Conservation (phyloP, 2,329 filamentous ascomycete genomes). For the Sporothrix brasiliensis region DNA sequence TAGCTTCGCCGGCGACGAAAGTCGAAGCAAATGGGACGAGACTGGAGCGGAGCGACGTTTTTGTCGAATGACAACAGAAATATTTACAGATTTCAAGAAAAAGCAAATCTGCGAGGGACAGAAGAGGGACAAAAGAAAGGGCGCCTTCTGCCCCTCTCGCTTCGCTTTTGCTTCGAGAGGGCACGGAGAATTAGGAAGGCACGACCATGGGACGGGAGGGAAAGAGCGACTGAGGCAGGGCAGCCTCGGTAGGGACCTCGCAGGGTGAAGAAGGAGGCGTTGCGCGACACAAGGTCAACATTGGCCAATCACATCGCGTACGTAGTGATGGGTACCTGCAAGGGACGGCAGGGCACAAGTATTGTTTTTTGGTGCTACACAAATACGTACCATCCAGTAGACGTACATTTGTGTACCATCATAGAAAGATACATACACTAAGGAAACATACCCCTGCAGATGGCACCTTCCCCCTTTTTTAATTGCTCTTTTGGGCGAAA, state of each 20-base stretch:
- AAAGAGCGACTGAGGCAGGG: conserved; percentile 8
- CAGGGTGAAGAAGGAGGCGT: conserved; percentile 28
- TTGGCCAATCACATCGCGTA: conserved; percentile 27
- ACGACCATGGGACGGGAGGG: neutral
- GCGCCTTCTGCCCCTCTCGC: neutral
- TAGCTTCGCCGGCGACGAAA: conserved; percentile 4
- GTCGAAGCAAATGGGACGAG: neutral
- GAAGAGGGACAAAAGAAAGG: neutral
- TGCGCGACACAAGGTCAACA: conserved; percentile 14
- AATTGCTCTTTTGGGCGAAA: conserved; percentile 12
- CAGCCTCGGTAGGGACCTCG: neutral
- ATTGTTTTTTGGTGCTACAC: neutral
- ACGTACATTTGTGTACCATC: neutral
- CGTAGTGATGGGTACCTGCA: conserved; percentile 24
- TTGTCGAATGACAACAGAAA: neutral
- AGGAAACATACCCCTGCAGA: conserved; percentile 11
- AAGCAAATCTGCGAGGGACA: neutral
- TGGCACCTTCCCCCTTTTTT: conserved; percentile 21
- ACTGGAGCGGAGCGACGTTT: neutral
- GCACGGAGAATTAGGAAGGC: conserved; percentile 21
- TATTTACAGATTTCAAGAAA: neutral
- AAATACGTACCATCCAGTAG: neutral
- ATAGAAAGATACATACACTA: neutral
- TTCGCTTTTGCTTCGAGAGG: neutral
- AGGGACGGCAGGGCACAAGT: conserved; percentile 27